These are phyloP conservation scores for Monosporascus cannonballus DNA, from an alignment of 2,329 filamentous ascomycete species.

Conservation along the genomic window DNA sequence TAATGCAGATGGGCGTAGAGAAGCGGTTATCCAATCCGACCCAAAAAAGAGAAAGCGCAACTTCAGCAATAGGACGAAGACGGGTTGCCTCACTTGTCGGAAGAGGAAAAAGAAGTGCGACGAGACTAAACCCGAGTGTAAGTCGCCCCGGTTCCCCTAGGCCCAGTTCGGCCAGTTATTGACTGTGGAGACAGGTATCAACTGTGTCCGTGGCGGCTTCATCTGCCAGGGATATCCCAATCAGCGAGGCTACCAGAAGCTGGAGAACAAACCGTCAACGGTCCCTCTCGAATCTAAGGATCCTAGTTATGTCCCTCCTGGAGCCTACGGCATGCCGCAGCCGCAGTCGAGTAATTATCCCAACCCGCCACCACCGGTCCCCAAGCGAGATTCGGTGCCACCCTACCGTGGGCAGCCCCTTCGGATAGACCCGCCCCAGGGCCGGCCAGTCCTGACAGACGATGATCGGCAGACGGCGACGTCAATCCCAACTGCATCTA, in stretches of 20 bases:
- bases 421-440: constrained; percentile 58
- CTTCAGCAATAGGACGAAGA: constrained; percentile 95
- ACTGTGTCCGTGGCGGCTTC: constrained; percentile 87
- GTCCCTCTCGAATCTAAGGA: constrained; percentile 83
- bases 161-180: constrained; percentile 10
- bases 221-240: constrained; percentile 87
- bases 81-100: constrained; percentile 87
- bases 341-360: constrained; percentile 25
- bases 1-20: constrained; percentile 38
- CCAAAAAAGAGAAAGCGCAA: constrained; percentile 68
- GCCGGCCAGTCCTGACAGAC: constrained; percentile 47
- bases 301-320: constrained; percentile 53
- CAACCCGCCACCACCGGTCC: constrained; percentile 23
- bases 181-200: constrained; percentile 55
- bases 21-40: constrained; percentile 49
- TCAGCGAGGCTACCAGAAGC: constrained; percentile 74
- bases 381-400: constrained; percentile 51
- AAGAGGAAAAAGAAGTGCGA: constrained; percentile 97
- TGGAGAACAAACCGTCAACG: constrained; percentile 60
- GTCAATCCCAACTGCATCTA: constrained; percentile 51
- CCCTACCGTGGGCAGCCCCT: constrained; percentile 56
- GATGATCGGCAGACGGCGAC: constrained; percentile 56
- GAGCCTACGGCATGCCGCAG: constrained; percentile 57
- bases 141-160: constrained; percentile 29
- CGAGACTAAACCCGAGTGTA: constrained; percentile 88